Evolutionary conservation across 225 moss, liverwort and hornwort genomes (phyloP), one percentile per base, ranked within the genome.

Genomic region (Physcomitrium patens): DNA sequence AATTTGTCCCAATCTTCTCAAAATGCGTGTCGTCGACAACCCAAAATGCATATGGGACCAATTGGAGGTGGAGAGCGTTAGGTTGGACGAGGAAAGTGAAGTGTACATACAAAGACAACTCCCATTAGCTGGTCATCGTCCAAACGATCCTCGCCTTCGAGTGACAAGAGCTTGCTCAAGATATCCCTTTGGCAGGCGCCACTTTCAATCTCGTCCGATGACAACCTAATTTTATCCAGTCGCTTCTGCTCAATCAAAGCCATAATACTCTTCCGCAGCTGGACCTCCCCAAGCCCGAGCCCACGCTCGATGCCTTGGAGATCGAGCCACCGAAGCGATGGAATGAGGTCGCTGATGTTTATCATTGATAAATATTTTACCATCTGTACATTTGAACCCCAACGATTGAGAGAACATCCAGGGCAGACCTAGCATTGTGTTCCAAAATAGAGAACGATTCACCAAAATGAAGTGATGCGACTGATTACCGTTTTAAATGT

Each of bases 271-370:
- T 75, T 75, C 55, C 86, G 86, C 53, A 86, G 77, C 75, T 80
- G 82, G 46, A 74, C 54, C 77, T 86, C 86, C 63, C 74, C 52
- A 68, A 77, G 77, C 64, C 63, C 77, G 18, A 86, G 50, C 63
- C 80, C 73, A 10, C 19, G 74, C 71, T 83, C 82, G 51, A 83
- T 69, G 59, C 91, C 89, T 78, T 93, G 93, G 60, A 90, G 7
- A 67, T 93, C 91, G 15, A 93, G 61, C 84, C 91, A 91, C 14
- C 93, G 88, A 51, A 90, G 79, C 7, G 87, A 79, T 22, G 93
- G 85, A 48, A 95, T 61, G 71, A 81, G 81, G 64, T 95, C 95
- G 56, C 95, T 93, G 53, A 93, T 68, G 26, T 93, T 93, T 62
- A 64, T 85, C 73, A 28, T 83, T 75, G 28, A 78, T 62, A 63